Base-by-base conservation (phyloP, 1,284 basidiomycete genomes). In the Psilocybe mexicana region DNA sequence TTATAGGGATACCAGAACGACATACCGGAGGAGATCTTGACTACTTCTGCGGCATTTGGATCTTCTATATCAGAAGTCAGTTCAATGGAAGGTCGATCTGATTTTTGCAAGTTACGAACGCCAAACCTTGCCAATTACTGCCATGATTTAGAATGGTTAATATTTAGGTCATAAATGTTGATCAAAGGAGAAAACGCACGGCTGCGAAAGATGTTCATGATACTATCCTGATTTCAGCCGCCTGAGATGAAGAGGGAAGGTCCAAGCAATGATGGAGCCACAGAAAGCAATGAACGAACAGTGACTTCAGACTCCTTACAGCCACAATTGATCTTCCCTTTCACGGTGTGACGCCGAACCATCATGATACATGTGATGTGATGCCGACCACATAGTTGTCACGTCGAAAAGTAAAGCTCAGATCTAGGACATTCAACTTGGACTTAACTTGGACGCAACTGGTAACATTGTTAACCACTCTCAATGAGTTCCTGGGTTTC, bases 81-180 rank as follows among this genome's bases (percentile, higher is more conserved):
- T 50, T 42, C 51, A 47, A 62, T 54, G 35, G 52, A 28, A 48
- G 28, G 62, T 24, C 51, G 50, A 51, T 52, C 55, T 57, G 44
- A 58, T 57, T 50, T 59, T 62, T 63, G 59, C 10, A 59, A 57
- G 18, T 52, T 33, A 84, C 92, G 73, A 74, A 95, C 94, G 93
- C 94, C 94, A 96, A 76, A 97, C 94, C 83, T 90, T 93, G 65
- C 92, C 90, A 63, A 96, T 85, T 43, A 96, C 94, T 96, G 43
- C 18, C 7, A 48, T 67, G 43, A 59, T 55, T 26, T 60, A 61
- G 65, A 48, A 43, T 49, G 6, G 30, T 48, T 35, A 33, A n/a
- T 24, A 6, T 14, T 11, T n/a, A 48, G 12, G 18, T 24, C 8
- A 6, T 18, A 48, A 8, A 18, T 53, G 58, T 49, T 35, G 61